phyloP scores from a whole-genome alignment of 805 yeast species.

The Metschnikowia sp. region DNA sequence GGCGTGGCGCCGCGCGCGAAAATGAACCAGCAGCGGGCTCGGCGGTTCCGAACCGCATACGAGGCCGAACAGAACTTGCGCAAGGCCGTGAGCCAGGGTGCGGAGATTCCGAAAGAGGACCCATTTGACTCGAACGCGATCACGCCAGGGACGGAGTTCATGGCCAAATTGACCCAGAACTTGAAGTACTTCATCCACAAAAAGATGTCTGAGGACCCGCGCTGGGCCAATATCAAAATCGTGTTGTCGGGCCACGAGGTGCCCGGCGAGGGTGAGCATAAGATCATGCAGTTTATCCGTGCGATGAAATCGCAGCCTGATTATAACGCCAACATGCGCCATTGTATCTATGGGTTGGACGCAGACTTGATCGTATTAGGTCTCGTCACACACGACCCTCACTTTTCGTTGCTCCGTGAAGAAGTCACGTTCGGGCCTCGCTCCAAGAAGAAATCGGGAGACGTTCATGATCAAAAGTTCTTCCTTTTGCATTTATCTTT shows the following conservation, averaged over 20 bases:
- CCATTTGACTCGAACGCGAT: slow-evolving; percentile 91
- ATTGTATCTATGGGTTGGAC: slow-evolving; percentile 92
- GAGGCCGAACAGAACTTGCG: slow-evolving; percentile 81
- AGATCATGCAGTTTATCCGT: slow-evolving; percentile 90
- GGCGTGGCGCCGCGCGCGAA: slow-evolving; percentile 99
- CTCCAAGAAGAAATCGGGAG: slow-evolving; percentile 35
- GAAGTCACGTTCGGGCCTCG: slow-evolving; percentile 83
- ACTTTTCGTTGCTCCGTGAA: slow-evolving; percentile 88
- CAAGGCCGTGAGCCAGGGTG: slow-evolving; percentile 72
- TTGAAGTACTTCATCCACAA: slow-evolving; percentile 85
- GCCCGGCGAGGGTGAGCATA: slow-evolving; percentile 99
- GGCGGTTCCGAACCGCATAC: slow-evolving; percentile 90
- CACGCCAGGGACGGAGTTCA: slow-evolving; percentile 96
- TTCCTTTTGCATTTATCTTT: slow-evolving; percentile 79
- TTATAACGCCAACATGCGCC: slow-evolving; percentile 79
- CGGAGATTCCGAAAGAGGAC: slow-evolving; percentile 72
- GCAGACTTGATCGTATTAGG: slow-evolving; percentile 96
- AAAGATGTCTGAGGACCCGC: slow-evolving; percentile 79
- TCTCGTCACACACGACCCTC: slow-evolving; percentile 90
- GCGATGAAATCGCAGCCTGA: slow-evolving; percentile 67
- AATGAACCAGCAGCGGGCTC: slow-evolving; percentile 95
- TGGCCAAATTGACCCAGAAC: slow-evolving; percentile 81
- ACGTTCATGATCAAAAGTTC: slow-evolving; percentile 74
- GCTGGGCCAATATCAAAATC: slow-evolving; percentile 77
- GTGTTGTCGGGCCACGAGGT: slow-evolving; percentile 91